These are phyloP conservation scores for Houttuynia cordata DNA, from an alignment of 164 flowering plant species.

Conservation along the genomic window DNA sequence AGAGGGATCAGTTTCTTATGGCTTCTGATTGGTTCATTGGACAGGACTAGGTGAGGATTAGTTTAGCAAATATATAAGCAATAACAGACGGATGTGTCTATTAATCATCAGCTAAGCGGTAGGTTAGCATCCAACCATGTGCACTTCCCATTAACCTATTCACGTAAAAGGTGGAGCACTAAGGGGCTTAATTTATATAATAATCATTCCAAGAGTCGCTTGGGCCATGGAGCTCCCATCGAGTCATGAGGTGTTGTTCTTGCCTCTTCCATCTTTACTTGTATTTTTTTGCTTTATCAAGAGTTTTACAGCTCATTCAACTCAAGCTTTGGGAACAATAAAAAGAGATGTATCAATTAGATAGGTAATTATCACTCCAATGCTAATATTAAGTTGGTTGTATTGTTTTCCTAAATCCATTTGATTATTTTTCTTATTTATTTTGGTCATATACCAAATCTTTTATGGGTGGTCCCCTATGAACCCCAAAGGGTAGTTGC, in stretches of 20 bases:
- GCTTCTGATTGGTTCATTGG: background rate
- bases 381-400: no score
- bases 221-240: background rate
- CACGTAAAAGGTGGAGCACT: background rate
- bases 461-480: background rate
- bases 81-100: background rate
- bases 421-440: no score
- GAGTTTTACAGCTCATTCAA: background rate
- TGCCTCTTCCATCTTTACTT: background rate
- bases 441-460: background rate
- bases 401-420: no score
- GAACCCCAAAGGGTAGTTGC: background rate
- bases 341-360: no score
- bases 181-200: background rate
- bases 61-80: background rate
- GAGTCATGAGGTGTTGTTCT: background rate
- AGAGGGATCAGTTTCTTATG: background rate
- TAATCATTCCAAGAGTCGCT: background rate
- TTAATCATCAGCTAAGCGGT: background rate
- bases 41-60: background rate
- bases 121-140: background rate
- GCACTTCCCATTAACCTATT: background rate
- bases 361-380: no score
- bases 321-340: no score
- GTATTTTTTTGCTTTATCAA: background rate